phyloP scores from a whole-genome alignment of 495 filamentous ascomycete genomes.

The Terfezia boudieri region DNA sequence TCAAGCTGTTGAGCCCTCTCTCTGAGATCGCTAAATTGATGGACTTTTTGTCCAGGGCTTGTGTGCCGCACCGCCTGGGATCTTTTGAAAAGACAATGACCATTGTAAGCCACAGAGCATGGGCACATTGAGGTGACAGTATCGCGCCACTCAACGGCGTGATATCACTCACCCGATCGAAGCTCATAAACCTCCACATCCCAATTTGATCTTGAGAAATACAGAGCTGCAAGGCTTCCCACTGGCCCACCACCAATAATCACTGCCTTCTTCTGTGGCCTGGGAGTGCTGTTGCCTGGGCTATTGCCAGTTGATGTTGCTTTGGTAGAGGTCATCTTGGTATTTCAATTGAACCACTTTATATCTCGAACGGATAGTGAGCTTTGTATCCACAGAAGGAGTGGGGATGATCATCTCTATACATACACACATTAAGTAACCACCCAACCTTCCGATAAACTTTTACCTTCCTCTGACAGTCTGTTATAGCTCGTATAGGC shows the following conservation, averaged over 20 bases:
- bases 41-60: constrained; percentile 81
- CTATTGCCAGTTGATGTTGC: no score
- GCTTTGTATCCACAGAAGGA: no score
- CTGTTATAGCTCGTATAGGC: no score
- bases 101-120: neutral
- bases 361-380: no score
- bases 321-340: no score
- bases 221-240: constrained; percentile 74
- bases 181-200: constrained; percentile 90
- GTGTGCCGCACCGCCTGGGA: constrained; percentile 60
- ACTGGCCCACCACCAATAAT: constrained; percentile 85
- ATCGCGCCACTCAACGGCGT: neutral
- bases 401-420: no score
- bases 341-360: no score
- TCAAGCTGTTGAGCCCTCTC: constrained; percentile 75
- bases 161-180: constrained; percentile 45
- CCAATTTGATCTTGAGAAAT: constrained; percentile 67
- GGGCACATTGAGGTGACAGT: neutral
- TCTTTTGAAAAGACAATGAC: constrained; percentile 29
- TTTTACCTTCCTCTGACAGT: no score
- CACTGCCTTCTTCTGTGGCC: constrained; percentile 38
- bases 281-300: neutral
- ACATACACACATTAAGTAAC: no score
- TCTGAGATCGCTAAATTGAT: constrained; percentile 93
- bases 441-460: no score